Base-by-base conservation (phyloP, 2,329 filamentous ascomycete species). In the Stagonosporopsis chrysanthemi region DNA sequence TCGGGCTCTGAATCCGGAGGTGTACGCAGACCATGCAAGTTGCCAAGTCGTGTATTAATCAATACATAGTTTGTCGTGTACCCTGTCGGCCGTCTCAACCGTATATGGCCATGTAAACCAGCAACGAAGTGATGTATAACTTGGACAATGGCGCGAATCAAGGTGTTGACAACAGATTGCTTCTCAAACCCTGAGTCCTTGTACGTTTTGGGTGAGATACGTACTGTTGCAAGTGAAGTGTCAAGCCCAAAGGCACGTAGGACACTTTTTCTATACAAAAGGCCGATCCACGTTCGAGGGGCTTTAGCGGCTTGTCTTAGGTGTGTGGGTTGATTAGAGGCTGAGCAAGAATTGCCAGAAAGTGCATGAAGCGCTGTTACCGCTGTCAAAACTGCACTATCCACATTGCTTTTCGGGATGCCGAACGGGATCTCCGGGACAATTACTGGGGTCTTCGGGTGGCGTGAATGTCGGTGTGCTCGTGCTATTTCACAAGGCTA, bases 401-500 rank as follows among this genome's bases (percentile, higher is more conserved):
- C 28, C 3, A 24, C 7, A 24, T 41, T 28, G 26, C 7, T 47
- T 33, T 51, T 66, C 67, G 67, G 67, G 51, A 67, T 68, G 52
- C 67, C 67, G 65, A 64, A 46, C 42, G 55, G 52, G 40, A 52
- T 51, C 31, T 45, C 43, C 40, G 33, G 50, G 26, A 52, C 39
- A 29, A 22, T 28, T 28, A 38, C 46, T 40, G 55, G 64, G 43
- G 52, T 48, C 14, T 42, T 55, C 45, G 47, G 53, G 58, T 59
- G 56, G 57, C 63, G 61, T 55, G 52, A 66, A 59, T 62, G 62
- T 67, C 63, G 65, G 62, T 68, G 62, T 64, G 51, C 55, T 49
- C 50, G 49, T 45, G 48, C 56, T 45, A 24, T 53, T 49, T 48
- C 50, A 56, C 53, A 58, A 41, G 53, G 44, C 47, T 57, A 58